phyloP scores from a whole-genome alignment of 106 monocot species.

The Dendrobium chrysotoxum region DNA sequence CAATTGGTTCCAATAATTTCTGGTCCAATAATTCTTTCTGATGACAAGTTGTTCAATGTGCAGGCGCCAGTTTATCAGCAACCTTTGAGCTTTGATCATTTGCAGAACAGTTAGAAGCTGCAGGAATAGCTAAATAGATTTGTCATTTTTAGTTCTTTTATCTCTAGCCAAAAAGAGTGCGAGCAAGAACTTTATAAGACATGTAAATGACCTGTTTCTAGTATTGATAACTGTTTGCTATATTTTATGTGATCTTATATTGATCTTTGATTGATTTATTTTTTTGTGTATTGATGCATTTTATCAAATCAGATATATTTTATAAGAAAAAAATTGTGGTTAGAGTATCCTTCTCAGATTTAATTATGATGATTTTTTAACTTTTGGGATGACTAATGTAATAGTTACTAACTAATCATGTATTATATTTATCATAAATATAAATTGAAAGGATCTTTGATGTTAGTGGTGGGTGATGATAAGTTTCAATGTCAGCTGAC shows the following conservation, averaged over 20 bases:
- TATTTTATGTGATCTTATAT: background rate
- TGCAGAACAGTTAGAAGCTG: conserved; percentile 22
- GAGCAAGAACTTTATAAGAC: background rate
- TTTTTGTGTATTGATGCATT: background rate
- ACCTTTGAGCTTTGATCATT: conserved; percentile 64
- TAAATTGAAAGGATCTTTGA: too few relatives aligned
- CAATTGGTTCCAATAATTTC: too few relatives aligned
- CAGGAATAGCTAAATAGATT: background rate
- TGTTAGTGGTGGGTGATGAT: too few relatives aligned
- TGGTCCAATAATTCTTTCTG: background rate
- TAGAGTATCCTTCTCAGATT: too few relatives aligned
- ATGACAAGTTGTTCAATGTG: background rate
- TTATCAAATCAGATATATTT: too few relatives aligned
- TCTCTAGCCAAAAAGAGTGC: background rate
- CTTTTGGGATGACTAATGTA: too few relatives aligned
- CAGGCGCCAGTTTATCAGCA: conserved; percentile 29
- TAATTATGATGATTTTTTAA: too few relatives aligned
- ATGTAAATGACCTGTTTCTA: background rate
- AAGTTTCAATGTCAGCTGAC: too few relatives aligned
- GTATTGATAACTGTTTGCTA: background rate
- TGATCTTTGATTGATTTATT: background rate
- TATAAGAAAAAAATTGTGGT: too few relatives aligned
- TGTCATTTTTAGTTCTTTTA: background rate
- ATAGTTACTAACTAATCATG: too few relatives aligned
- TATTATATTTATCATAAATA: too few relatives aligned